Evolutionary conservation across 257 asterid species (phyloP).

Genomic region (Forsythia viridissima): DNA sequence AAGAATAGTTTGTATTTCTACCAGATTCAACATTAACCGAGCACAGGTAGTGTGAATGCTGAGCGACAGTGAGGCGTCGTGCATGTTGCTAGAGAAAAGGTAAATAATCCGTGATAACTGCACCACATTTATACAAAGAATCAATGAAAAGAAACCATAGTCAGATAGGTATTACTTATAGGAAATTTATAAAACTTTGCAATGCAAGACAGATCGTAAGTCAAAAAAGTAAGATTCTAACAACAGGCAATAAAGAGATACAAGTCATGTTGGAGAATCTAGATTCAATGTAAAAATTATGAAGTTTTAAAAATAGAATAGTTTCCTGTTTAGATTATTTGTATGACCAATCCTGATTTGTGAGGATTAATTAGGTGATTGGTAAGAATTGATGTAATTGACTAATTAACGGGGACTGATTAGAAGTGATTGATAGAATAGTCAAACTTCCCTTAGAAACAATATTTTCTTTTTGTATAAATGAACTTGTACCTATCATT

Average conservation of each 20-base stretch:
- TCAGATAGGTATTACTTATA: not conserved
- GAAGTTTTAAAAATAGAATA: not conserved
- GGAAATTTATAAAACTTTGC: not conserved
- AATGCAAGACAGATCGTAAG: not conserved
- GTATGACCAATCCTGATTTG: not conserved
- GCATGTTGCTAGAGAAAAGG: conserved; percentile 99
- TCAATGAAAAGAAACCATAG: not conserved
- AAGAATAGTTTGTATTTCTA: conserved; percentile 31
- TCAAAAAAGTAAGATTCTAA: not conserved
- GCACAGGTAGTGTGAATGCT: conserved; percentile 99
- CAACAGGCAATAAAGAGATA: not conserved
- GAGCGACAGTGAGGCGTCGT: conserved; percentile 94
- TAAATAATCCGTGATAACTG: conserved; percentile 96
- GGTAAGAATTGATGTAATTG: not conserved
- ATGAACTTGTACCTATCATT: not conserved
- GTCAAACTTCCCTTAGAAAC: not conserved
- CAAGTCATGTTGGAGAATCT: not conserved
- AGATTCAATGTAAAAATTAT: not conserved
- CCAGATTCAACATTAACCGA: conserved; percentile 99
- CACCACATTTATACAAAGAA: conserved; percentile 33
- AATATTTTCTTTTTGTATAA: not conserved
- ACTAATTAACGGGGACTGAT: not conserved
- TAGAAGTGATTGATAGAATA: not conserved
- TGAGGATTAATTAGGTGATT: not conserved
- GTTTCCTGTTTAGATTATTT: not conserved